Evolutionary conservation across 2,329 filamentous ascomycete genomes (phyloP).

Genomic region (Penicillium sp.): DNA sequence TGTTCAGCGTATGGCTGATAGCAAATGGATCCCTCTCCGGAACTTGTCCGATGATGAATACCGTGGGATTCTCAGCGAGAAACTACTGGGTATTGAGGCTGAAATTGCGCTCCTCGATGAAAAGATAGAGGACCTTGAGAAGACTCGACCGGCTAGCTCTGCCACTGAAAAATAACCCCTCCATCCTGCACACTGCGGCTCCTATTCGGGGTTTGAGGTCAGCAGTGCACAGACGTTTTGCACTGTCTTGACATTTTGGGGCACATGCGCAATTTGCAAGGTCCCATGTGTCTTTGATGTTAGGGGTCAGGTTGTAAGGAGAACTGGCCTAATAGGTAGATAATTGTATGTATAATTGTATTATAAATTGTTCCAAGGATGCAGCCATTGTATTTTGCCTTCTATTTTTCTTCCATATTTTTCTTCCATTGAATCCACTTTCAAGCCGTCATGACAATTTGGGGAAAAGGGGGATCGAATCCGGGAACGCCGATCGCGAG

Average conservation of each 20-base stretch:
- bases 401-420: not conserved
- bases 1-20: constrained; percentile 56
- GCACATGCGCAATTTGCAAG: not conserved
- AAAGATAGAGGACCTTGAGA: constrained; percentile 60
- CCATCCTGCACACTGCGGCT: constrained; percentile 1
- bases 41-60: constrained; percentile 74
- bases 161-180: constrained; percentile 8
- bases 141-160: constrained; percentile 14
- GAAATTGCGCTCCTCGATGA: constrained; percentile 80
- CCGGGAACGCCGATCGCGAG: constrained; percentile 15
- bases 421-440: constrained; percentile 3
- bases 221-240: constrained; percentile 19
- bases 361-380: not conserved
- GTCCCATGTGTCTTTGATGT: not conserved
- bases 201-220: constrained; percentile 1
- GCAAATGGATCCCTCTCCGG: constrained; percentile 71
- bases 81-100: constrained; percentile 68
- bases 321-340: not conserved
- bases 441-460: not conserved
- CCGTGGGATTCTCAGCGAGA: constrained; percentile 68
- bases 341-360: constrained; percentile 3
- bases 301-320: not conserved
- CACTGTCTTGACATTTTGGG: not conserved
- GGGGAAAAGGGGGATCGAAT: constrained; percentile 14
- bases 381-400: constrained; percentile 1